A percentile compares a stretch with the other conserved stretches of the same genome.
Conservation (phyloP, 2,329 filamentous ascomycete species). For the Epicoccum nigrum region DNA sequence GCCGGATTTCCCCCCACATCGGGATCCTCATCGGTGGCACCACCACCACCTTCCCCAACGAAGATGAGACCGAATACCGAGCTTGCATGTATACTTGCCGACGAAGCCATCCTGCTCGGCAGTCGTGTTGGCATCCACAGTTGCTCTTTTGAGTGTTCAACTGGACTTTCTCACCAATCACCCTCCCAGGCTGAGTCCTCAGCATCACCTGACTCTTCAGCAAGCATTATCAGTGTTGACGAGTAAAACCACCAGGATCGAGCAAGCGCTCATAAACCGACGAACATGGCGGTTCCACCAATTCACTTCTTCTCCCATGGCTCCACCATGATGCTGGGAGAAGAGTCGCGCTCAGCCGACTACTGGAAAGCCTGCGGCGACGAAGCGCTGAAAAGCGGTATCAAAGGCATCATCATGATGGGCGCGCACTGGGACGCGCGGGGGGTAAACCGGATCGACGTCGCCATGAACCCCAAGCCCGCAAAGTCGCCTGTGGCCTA, state of each 20-base stretch:
- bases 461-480: slow-evolving; percentile 66
- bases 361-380: slow-evolving; percentile 72
- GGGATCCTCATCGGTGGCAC: background rate
- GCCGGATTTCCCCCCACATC: slow-evolving; percentile 17
- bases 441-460: slow-evolving; percentile 61
- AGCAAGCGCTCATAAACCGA: no score
- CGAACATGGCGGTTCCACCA: slow-evolving; percentile 52
- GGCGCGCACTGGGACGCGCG: slow-evolving; percentile 70
- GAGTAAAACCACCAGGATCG: no score
- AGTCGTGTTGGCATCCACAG: background rate
- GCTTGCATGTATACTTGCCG: background rate
- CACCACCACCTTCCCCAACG: background rate
- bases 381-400: slow-evolving; percentile 62
- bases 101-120: background rate
- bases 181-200: no score
- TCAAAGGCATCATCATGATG: slow-evolving; percentile 72
- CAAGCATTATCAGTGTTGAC: background rate
- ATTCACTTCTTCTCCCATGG: slow-evolving; percentile 74
- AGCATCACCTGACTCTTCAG: background rate
- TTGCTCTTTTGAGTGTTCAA: background rate
- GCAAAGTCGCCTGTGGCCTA: slow-evolving; percentile 69
- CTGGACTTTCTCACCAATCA: no score
- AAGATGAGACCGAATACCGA: slow-evolving; percentile 4
- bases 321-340: slow-evolving; percentile 74
- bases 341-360: slow-evolving; percentile 64